Base-by-base conservation (phyloP, 2,329 filamentous ascomycete genomes). In the Pyrenochaeta sp. region DNA sequence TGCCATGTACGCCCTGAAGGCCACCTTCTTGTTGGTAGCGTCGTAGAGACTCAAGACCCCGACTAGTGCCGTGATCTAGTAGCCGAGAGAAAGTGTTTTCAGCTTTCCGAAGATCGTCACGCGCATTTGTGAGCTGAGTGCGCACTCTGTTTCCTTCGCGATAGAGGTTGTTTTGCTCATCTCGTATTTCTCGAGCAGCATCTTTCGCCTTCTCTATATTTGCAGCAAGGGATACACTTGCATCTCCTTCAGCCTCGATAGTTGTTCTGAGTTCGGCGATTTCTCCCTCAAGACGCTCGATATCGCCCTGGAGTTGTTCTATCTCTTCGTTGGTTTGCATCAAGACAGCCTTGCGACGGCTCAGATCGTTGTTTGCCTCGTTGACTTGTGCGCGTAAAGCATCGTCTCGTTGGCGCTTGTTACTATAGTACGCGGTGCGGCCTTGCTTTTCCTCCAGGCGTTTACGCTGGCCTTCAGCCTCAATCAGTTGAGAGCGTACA, bases 371-470 rank as follows among this genome's bases (percentile, higher is more conserved):
- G 55, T 90, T 88, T 40, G 92, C 83, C 23, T 95, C 88, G 30
- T 88, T 80, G 42, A 97, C 89, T 71, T 96, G 88, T 50, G 84
- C 81, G 48, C 84, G 84, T 35, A 99, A 77, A 79, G 84, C 96
- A 23, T 84, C 82, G 69, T 99, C 93, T 29, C 95, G 86, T 67
- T 97, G 90, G 7, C 83, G 82, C 75, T 96, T 96, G 69, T 85
- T 95, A 64, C 82, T 88, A 72, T 96, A 99, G 51, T 90, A 88
- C 13, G 88, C 87, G 55, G 88, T 91, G 31, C 93, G 87, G 29
- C 88, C 90, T 72, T 99, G 93, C 71, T 99, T 99, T 36, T 89
- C 89, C 65, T 96, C 90, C 6, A 99, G 81, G 24, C 92, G 86
- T 53, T 88, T 85, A 28, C 89, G 82, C 4, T 83, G 81, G 6